phyloP scores from a whole-genome alignment of 2,329 filamentous ascomycete genomes.

The Claviceps pazoutovae region DNA sequence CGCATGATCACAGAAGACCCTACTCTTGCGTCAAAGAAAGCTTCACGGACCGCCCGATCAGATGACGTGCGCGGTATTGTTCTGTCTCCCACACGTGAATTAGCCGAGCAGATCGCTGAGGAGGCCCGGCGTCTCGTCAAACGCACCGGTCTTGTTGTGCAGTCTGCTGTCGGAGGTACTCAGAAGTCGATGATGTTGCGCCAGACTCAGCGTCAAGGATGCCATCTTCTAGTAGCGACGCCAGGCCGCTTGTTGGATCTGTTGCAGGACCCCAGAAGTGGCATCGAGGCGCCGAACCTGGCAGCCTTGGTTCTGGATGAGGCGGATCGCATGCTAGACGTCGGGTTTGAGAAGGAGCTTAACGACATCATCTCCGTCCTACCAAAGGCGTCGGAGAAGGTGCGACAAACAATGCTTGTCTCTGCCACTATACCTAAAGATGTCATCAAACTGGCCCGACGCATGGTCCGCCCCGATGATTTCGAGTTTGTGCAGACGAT shows the following conservation, averaged over 20 bases:
- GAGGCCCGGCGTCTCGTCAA: constrained; percentile 58
- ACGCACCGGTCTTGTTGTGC: constrained; percentile 51
- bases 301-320: constrained; percentile 91
- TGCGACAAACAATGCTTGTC: constrained; percentile 85
- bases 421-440: constrained; percentile 82
- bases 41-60: constrained; percentile 23
- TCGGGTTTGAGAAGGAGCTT: constrained; percentile 62
- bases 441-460: constrained; percentile 65
- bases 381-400: constrained; percentile 46
- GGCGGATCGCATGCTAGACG: constrained; percentile 96
- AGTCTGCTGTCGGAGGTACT: constrained; percentile 84
- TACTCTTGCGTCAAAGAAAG: constrained; percentile 35
- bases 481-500: constrained; percentile 93
- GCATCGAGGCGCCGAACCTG: constrained; percentile 63
- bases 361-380: constrained; percentile 45
- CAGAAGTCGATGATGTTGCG: constrained; percentile 55
- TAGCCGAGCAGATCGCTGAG: constrained; percentile 65
- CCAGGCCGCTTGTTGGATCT: constrained; percentile 80
- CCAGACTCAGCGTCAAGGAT: constrained; percentile 59
- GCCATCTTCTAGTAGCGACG: constrained; percentile 80
- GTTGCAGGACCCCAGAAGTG: constrained; percentile 48
- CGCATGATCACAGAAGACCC: constrained; percentile 56
- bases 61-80: constrained; percentile 56
- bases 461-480: constrained; percentile 60
- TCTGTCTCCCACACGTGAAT: constrained; percentile 66